Evolutionary conservation across 371 early-diverging fungal genomes (phyloP), one percentile per base, ranked within the genome.

Genomic region (Mucor velutinosus): DNA sequence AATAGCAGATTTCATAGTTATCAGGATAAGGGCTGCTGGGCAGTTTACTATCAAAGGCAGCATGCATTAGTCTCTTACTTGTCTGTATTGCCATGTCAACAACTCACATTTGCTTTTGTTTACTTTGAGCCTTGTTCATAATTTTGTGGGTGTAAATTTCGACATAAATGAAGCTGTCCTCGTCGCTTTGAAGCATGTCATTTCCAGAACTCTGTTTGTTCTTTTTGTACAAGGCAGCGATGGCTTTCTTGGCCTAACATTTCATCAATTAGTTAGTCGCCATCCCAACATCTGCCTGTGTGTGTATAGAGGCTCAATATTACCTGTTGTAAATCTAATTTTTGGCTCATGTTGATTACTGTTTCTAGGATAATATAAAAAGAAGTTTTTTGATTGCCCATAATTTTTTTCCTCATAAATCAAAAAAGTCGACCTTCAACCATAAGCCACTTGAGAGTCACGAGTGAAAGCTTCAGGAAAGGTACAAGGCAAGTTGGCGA

Each of bases 171-270:
- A 37, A 37, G 15, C 17, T 62, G 12, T 68, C 72, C 3, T 55
- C 41, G 14, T 63, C 72, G 37, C 41, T 57, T 45, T 61, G 64
- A 49, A 68, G 61, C 39, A 72, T 58, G 37, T 72, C 69, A 27
- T 64, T 64, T 5, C 58, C 58, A 30, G 64, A 29, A 12, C 58
- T 64, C 17, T 39, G 7, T 10, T 45, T 35, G 21, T 68, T 68
- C 19, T 56, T 41, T 49, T 67, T 72, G 62, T 49, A 72, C 35
- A 72, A 72, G 62, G 72, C 72, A 55, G 43, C 5, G 25, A 72
- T 58, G 29, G 72, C 72, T 60, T 72, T 64, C 47, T 72, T 65
- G 43, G 65, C 68, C 72, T 72, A 45, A 15, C 23, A 11, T 25
- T 27, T 2, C 4, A 53, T 53, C 53, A 23, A 27, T 53, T 14